Percentiles rank a stretch among this genome's conserved stretches.
These are phyloP conservation scores for Amaranthus cruentus DNA, from an alignment of 148 eudicot genomes.

Conservation along the genomic window DNA sequence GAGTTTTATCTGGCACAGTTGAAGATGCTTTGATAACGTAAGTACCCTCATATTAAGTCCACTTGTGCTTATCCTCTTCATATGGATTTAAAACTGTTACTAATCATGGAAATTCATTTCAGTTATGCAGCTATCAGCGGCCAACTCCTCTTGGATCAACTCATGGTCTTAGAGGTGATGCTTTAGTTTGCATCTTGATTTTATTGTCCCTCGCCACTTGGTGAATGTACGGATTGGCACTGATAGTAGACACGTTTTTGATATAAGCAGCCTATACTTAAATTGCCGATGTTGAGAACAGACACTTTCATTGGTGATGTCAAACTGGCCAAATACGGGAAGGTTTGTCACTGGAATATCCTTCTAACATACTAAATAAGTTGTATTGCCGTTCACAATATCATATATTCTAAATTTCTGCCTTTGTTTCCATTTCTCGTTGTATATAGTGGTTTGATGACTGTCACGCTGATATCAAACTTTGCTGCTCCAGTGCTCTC, in stretches of 20 bases:
- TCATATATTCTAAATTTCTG: background rate
- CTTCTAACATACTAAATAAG: background rate
- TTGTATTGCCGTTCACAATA: background rate
- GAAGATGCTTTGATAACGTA: conserved; percentile 87
- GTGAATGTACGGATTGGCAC: conserved; percentile 1
- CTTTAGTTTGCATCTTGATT: background rate
- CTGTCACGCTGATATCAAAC: conserved; percentile 61
- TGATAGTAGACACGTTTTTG: conserved; percentile 17
- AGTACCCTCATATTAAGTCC: conserved; percentile 24
- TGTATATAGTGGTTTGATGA: conserved; percentile 79
- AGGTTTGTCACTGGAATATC: conserved; percentile 46
- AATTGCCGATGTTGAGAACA: conserved; percentile 59
- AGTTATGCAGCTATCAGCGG: conserved; percentile 93
- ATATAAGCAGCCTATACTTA: conserved; percentile 43
- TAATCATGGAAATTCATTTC: conserved; percentile 24
- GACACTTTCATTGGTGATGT: conserved; percentile 35
- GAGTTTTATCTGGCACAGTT: conserved; percentile 79
- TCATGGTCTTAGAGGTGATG: conserved; percentile 29
- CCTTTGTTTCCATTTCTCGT: background rate
- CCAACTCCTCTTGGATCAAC: conserved; percentile 31
- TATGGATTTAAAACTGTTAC: background rate
- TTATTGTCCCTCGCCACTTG: background rate
- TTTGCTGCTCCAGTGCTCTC: conserved; percentile 61
- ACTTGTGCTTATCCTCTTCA: background rate
- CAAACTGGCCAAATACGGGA: conserved; percentile 66